Percentiles rank a stretch among this genome's conserved stretches.
Evolutionary conservation across 1,284 basidiomycete genomes (phyloP).

Genomic region (Pulveroboletus ridleyi): DNA sequence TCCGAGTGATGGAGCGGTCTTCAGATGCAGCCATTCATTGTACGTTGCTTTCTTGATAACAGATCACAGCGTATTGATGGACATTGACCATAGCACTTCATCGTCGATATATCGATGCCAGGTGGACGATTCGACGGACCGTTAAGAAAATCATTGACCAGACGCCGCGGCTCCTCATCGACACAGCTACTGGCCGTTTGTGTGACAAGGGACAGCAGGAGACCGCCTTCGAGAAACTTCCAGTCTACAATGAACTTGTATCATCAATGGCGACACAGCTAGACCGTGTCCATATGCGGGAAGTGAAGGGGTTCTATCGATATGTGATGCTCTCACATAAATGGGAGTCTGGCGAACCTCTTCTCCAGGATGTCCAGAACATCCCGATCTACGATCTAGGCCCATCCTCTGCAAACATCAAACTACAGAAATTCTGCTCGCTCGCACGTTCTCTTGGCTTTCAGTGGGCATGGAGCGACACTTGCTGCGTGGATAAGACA

Average conservation of each 20-base stretch:
- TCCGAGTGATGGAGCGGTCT: neutral
- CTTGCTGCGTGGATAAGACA: no score
- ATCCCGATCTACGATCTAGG: conserved; percentile 11
- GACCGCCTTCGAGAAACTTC: conserved; percentile 6
- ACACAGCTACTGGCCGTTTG: conserved; percentile 10
- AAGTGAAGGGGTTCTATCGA: neutral
- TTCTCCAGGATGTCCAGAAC: conserved; percentile 10
- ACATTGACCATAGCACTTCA: conserved; percentile 8
- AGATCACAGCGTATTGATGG: neutral
- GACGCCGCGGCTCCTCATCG: conserved; percentile 9
- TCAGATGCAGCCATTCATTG: neutral
- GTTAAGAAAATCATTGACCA: neutral
- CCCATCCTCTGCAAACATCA: neutral
- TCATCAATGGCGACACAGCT: no score
- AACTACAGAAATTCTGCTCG: conserved; percentile 15
- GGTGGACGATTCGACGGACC: neutral
- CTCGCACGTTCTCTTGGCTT: conserved; percentile 1
- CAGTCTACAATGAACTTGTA: conserved; percentile 2
- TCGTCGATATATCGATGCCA: conserved; percentile 3
- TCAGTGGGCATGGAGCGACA: conserved; percentile 7
- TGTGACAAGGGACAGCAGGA: conserved; percentile 10
- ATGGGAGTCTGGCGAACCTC: conserved; percentile 11
- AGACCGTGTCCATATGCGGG: conserved; percentile 1
- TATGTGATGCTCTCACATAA: no score
- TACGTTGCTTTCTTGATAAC: neutral